Evolutionary conservation across 257 asterid species (phyloP).

Genomic region (Primulina huaijiensis): DNA sequence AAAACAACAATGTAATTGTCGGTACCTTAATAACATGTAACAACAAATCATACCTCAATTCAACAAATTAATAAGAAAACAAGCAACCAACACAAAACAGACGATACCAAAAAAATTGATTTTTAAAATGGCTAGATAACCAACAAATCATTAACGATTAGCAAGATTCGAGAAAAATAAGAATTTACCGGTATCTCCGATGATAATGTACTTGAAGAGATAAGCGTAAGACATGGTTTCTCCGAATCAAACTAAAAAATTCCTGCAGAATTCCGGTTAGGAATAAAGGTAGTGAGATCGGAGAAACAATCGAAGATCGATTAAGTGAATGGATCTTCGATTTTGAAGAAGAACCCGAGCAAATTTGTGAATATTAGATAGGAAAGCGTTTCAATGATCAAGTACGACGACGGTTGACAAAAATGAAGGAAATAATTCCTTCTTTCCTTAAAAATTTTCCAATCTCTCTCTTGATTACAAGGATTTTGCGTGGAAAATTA

Average conservation of each 20-base stretch:
- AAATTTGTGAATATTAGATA: no score
- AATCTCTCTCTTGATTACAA: no score
- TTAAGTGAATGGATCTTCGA: neutral
- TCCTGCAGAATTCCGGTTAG: neutral
- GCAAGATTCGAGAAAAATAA: neutral
- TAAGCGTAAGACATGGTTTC: constrained; percentile 56
- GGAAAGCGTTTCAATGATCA: neutral
- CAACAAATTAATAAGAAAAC: neutral
- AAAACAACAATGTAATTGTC: neutral
- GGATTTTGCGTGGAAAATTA: no score
- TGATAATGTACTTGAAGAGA: constrained; percentile 72
- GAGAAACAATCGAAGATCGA: neutral
- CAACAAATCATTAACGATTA: neutral
- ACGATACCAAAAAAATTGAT: neutral
- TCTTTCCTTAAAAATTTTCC: neutral
- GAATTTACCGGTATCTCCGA: constrained; percentile 56
- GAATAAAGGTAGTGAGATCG: neutral
- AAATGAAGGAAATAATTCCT: neutral
- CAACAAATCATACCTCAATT: neutral
- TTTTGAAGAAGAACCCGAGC: neutral
- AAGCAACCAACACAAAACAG: neutral
- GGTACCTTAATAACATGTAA: neutral
- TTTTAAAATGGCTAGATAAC: neutral
- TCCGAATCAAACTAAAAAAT: constrained; percentile 23
- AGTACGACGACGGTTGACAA: neutral